Base-by-base conservation (phyloP, 176 grass and related monocot species). In the Tillandsia fasciculata region DNA sequence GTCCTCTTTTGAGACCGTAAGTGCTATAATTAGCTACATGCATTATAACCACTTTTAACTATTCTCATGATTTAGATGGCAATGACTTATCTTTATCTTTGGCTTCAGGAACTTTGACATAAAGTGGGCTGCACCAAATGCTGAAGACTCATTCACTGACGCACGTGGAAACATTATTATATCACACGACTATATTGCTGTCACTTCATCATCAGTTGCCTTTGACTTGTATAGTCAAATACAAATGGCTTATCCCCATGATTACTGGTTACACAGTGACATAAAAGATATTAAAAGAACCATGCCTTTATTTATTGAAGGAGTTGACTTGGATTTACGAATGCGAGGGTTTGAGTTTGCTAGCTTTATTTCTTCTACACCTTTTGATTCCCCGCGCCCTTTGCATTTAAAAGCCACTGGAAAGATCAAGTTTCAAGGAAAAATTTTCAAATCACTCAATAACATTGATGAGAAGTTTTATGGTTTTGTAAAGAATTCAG, bases 321-420 rank as follows among this genome's bases (percentile, higher is more conserved):
- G 89, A 75, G 77, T 97, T 63, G 89, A 87, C 70, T 87, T 97
- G 82, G 89, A 97, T 85, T 87, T 97, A 73, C 88, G 89, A 52
- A 87, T 97, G 81, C 79, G 87, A 71, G 89, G 86, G 29, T 97
- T 97, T 85, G 94, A 97, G 78, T 90, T 97, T 71, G 89, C 89
- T 73, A 88, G 84, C 78, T 83, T 97, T 77, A 85, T 83, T 76
- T 87, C 87, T 66, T 87, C 88, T 17, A 87, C 77, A 76, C 82
- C 87, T 78, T 92, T 97, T 77, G 94, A 92, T 78, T 86, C 89
- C 73, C 94, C 89, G 59, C 81, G 89, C 12, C 81, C 89, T 52
- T 61, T 92, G 64, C 94, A 97, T 78, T 87, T 92, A 80, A 97
- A 97, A 85, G 89, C 89, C 83, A 92, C 94, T 50, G 94, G 94